A percentile compares a stretch with the other conserved stretches of the same genome.
Conservation (phyloP, 2,329 filamentous ascomycete genomes). For the Alternaria conjuncta region DNA sequence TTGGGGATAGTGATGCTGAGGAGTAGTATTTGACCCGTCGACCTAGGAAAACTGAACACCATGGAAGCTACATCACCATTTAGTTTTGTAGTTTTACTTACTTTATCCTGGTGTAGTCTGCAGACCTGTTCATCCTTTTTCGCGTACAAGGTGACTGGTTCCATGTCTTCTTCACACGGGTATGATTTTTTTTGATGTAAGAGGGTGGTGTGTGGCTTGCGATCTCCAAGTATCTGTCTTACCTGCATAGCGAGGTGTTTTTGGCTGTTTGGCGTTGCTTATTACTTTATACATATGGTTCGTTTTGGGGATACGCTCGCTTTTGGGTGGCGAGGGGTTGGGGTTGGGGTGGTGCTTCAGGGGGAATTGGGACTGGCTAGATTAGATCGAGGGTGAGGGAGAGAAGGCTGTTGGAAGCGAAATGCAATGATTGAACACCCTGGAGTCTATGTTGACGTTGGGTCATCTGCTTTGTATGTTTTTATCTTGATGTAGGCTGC, state of each 20-base stretch:
- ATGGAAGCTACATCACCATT: background rate
- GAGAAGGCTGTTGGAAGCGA: too few species aligned
- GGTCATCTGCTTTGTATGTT: fast-evolving
- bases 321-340: background rate
- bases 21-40: slow-evolving; percentile 5
- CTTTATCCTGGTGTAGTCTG: background rate
- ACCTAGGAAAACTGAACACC: background rate
- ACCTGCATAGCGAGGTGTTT: slow-evolving; percentile 48
- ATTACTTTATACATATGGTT: background rate
- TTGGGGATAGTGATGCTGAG: slow-evolving; percentile 32
- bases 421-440: background rate
- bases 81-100: background rate
- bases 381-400: too few species aligned
- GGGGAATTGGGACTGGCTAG: background rate
- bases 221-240: background rate
- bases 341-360: background rate
- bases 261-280: slow-evolving; percentile 35
- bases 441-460: background rate
- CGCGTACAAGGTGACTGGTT: background rate
- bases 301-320: background rate
- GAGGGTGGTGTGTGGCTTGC: background rate
- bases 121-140: background rate
- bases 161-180: background rate
- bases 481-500: background rate
- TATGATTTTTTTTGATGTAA: slow-evolving; percentile 5